Base-by-base conservation (phyloP, 192 early-diverging fungal species). In the Coemansia sp. region DNA sequence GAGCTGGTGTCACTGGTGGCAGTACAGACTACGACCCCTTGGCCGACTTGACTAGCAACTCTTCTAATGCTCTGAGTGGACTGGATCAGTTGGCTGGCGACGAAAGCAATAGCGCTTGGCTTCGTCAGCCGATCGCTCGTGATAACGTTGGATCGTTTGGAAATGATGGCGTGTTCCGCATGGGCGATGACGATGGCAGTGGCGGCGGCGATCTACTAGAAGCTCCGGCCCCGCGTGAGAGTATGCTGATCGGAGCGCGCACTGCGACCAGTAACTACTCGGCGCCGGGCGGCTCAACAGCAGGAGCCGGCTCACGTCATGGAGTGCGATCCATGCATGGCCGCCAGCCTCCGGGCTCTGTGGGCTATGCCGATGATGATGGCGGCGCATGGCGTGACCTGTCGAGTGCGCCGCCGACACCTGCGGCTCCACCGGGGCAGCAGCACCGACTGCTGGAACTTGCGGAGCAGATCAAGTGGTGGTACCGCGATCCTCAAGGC, bases 401-500 rank as follows among this genome's bases (percentile, higher is more conserved):
- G 24, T 69, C 62, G 16, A 38, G 29, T 16, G 73, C 41, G 13
- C 62, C 72, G 12, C n/a, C 61, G 38, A 63, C 69, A 0, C 36
- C 61, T 3, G 33, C 61, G 9, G 16, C 70, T 12, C 38, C 46
- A 5, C 24, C 47, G n/a, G 71, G 68, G 52, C 60, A 52, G 24
- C 44, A 49, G 41, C 72, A 49, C 33, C 74, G 63, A 4, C 73
- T 83, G 55, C 44, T 77, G 8, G 80, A 83, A 63, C 80, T 54
- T 3, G 80, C 80, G 0, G 80, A 83, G 66, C 67, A 66, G n/a
- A 8, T 77, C 18, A 73, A 74, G 63, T 97, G 96, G 96, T 87
- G 89, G 63, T 96, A 96, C 72, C 88, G 93, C 34, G 96, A 96
- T 73, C 93, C 94, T 8, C 88, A 87, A 69, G 93, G 93, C 10